Evolutionary conservation across 345 rosid genomes (phyloP).

Genomic region (Erodium maritimum): DNA sequence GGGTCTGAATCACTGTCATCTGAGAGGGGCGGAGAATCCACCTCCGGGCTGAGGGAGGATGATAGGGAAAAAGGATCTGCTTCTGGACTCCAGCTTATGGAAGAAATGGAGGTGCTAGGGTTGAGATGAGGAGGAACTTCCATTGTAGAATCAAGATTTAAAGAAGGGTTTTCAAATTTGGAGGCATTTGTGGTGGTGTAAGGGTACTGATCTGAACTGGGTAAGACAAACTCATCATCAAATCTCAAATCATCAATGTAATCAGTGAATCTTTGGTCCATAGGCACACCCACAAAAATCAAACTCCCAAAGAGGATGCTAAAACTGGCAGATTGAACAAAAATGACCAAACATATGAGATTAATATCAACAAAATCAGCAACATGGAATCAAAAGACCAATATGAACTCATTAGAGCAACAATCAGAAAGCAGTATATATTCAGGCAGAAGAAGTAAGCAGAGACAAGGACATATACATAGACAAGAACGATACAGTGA

Average conservation of each 20-base stretch:
- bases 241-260: constrained; percentile 11
- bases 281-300: background rate
- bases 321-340: background rate
- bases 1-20: constrained; percentile 41
- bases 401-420: no score
- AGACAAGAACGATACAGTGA: no score
- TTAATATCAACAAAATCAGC: background rate
- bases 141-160: constrained; percentile 3
- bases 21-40: constrained; percentile 24
- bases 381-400: no score
- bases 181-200: constrained; percentile 5
- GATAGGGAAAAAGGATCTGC: constrained; percentile 8
- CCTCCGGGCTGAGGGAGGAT: constrained; percentile 18
- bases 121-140: background rate
- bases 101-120: background rate
- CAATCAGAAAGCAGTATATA: no score
- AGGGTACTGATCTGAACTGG: constrained; percentile 13
- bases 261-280: constrained; percentile 1
- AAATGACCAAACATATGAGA: background rate
- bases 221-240: constrained; percentile 14
- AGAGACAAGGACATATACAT: no score
- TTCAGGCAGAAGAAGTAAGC: no score
- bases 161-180: background rate
- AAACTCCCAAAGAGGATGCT: background rate
- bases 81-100: background rate